Evolutionary conservation across 139 green algal genomes (phyloP).

Genomic region (Nannochloris sp.): DNA sequence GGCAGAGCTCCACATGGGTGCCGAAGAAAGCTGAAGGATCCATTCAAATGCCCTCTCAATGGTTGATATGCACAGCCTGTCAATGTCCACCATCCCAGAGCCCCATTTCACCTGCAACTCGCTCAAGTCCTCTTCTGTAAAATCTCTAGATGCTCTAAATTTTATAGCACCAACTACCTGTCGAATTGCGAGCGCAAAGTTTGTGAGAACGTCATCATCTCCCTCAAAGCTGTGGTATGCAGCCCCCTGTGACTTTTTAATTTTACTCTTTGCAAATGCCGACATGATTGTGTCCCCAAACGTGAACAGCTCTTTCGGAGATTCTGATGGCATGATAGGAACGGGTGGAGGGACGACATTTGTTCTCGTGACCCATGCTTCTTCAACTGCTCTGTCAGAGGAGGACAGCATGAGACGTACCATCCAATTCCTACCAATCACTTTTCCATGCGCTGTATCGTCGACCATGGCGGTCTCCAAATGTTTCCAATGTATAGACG

Average conservation of each 20-base stretch:
- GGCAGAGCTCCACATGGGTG: neutral
- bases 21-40: neutral
- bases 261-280: neutral
- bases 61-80: neutral
- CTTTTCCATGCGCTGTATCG: neutral
- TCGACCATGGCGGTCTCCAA: slow-evolving; percentile 1
- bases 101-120: neutral
- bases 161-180: neutral
- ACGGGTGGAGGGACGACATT: neutral
- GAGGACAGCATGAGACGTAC: slow-evolving; percentile 1
- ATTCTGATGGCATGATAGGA: neutral
- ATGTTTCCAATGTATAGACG: neutral
- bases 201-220: slow-evolving; percentile 10
- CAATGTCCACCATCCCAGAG: neutral
- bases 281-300: neutral
- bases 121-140: neutral
- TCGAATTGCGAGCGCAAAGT: neutral
- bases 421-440: neutral
- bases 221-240: neutral
- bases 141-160: neutral
- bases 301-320: neutral
- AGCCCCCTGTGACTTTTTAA: no score
- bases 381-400: neutral
- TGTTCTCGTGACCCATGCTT: neutral
- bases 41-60: neutral